These are phyloP conservation scores for Sarocladiaceae sp. DNA, from an alignment of 2,329 filamentous ascomycete genomes.

Conservation along the genomic window DNA sequence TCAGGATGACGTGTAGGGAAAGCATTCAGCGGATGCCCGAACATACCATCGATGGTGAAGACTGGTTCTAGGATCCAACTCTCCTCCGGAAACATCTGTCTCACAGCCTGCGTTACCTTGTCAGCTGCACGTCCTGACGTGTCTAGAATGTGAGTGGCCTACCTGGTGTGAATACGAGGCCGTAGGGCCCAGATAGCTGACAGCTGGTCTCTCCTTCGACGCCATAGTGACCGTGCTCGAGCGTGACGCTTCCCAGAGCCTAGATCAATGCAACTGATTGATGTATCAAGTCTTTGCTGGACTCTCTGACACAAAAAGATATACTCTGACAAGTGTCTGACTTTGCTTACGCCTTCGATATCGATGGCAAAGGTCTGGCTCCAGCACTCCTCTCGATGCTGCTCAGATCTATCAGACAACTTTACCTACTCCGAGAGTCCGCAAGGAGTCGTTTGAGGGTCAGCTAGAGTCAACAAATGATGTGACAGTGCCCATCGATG, in stretches of 20 bases:
- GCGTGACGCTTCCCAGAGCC: neutral
- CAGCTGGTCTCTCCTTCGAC: constrained; percentile 29
- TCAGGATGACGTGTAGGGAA: neutral
- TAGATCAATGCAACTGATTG: too few relatives aligned
- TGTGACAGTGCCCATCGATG: too few relatives aligned
- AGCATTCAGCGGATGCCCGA: neutral
- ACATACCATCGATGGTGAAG: constrained; percentile 42
- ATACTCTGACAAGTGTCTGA: too few relatives aligned
- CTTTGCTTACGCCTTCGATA: too few relatives aligned
- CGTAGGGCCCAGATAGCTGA: constrained; percentile 43
- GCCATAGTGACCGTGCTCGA: constrained; percentile 17
- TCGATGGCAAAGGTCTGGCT: too few relatives aligned
- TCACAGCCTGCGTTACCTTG: constrained; percentile 34
- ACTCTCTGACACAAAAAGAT: too few relatives aligned
- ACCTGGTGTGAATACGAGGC: constrained; percentile 48
- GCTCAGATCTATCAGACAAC: too few relatives aligned
- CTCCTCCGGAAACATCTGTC: constrained; percentile 40
- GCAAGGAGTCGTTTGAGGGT: too few relatives aligned
- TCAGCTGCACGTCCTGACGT: constrained; percentile 14
- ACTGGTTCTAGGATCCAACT: constrained; percentile 44
- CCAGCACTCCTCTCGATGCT: too few relatives aligned
- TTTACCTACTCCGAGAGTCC: too few relatives aligned
- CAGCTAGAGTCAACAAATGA: too few relatives aligned
- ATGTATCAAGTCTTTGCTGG: too few relatives aligned
- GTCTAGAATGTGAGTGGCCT: neutral